Conservation (phyloP, 2,329 filamentous ascomycete genomes). For the Penicillium sp. region DNA sequence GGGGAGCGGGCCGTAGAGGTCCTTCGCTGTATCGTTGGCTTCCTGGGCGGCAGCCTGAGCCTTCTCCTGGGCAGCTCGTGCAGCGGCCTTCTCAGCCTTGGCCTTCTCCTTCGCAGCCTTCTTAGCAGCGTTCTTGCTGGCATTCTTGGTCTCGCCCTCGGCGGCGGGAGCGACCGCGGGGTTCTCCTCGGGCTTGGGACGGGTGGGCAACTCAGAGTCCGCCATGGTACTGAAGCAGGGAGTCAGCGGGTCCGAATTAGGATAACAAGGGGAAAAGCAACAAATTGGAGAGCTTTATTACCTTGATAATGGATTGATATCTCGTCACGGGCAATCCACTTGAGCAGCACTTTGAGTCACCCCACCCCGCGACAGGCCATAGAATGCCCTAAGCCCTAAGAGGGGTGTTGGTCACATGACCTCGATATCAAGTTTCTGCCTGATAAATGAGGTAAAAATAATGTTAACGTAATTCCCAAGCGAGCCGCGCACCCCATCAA, state of each 20-base stretch:
- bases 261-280: neutral
- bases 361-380: conserved; percentile 33
- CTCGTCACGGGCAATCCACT: neutral
- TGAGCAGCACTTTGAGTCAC: conserved; percentile 25
- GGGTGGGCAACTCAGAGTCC: conserved; percentile 41
- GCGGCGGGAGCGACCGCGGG: conserved; percentile 29
- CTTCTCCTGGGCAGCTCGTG: conserved; percentile 71
- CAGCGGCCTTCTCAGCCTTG: conserved; percentile 74
- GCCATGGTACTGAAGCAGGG: conserved; percentile 31
- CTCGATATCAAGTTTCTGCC: neutral
- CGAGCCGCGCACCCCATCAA: too few species aligned
- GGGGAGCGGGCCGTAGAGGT: conserved; percentile 74
- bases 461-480: too few species aligned
- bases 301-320: conserved; percentile 22
- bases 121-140: conserved; percentile 77
- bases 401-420: conserved; percentile 26
- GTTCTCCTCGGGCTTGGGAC: conserved; percentile 41
- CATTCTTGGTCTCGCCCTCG: conserved; percentile 38
- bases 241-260: neutral
- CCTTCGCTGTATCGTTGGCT: conserved; percentile 60
- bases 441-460: neutral
- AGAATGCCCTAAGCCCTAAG: conserved; percentile 37
- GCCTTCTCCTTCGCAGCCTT: conserved; percentile 89
- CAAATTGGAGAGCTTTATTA: neutral
- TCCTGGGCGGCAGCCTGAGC: conserved; percentile 65